A percentile compares a stretch with the other conserved stretches of the same genome.
phyloP scores from a whole-genome alignment of 192 early-diverging fungal genomes.

The Haplosporangium gracile region DNA sequence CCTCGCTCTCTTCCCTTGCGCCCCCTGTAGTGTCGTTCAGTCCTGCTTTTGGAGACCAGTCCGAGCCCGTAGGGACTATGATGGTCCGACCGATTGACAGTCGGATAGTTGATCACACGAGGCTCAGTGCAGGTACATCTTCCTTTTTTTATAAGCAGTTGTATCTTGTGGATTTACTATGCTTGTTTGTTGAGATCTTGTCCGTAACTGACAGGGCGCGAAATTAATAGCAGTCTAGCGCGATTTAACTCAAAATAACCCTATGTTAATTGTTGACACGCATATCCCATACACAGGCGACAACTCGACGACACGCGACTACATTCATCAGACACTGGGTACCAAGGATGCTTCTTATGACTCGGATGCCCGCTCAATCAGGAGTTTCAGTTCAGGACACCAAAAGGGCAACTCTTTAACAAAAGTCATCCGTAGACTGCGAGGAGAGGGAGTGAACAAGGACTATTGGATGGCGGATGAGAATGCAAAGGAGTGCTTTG shows the following conservation, averaged over 20 bases:
- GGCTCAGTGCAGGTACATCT: slow-evolving; percentile 29
- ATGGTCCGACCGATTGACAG: neutral
- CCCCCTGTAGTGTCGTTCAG: slow-evolving; percentile 52
- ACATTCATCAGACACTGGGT: slow-evolving; percentile 37
- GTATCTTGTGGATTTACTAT: neutral
- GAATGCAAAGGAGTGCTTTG: slow-evolving; percentile 84
- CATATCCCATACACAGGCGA: slow-evolving; percentile 13
- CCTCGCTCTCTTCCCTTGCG: slow-evolving; percentile 34
- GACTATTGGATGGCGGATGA: slow-evolving; percentile 92
- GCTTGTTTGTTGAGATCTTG: no score
- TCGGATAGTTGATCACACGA: slow-evolving; percentile 17
- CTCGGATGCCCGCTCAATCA: slow-evolving; percentile 61
- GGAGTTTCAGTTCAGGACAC: slow-evolving; percentile 59
- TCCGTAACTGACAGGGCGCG: no score
- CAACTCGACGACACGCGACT: slow-evolving; percentile 38
- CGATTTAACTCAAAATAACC: no score
- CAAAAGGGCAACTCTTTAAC: slow-evolving; percentile 63
- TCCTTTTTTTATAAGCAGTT: no score
- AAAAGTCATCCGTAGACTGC: slow-evolving; percentile 62
- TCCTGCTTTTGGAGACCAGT: slow-evolving; percentile 43
- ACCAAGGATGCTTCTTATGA: slow-evolving; percentile 40
- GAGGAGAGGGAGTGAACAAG: slow-evolving; percentile 67
- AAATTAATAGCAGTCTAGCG: neutral
- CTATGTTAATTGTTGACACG: neutral
- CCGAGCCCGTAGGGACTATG: neutral